Base-by-base conservation (phyloP, 352 stramenopile genomes). In the Phytophthora syringae region DNA sequence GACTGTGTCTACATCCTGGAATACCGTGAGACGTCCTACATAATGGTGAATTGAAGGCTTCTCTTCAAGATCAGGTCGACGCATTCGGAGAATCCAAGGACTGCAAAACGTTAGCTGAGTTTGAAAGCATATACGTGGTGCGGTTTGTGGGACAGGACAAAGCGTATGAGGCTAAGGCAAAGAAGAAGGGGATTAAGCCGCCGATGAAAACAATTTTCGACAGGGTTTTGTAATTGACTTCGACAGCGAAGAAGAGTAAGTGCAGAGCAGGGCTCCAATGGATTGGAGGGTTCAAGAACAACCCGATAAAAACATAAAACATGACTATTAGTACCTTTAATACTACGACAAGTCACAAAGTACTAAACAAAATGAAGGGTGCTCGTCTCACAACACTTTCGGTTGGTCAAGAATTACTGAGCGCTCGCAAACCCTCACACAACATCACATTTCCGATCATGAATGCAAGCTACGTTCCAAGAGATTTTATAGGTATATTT, bases 141-240 rank as follows among this genome's bases (percentile, higher is more conserved):
- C 7, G 43, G 5, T 62, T 54, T 27, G 24, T 42, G 12, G 54
- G 47, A 34, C 53, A 62, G 21, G 43, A 62, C 22, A 54, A 32
- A 11, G 30, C 20, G 3, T 37, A 45, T n/a, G 42, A 47, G 30
- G 21, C 5, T 6, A 53, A 61, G 25, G 22, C 36, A 40, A 52
- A 52, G 5, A 11, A 42, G 21, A 49, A 62, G 16, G 15, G 16
- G 21, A 37, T 9, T 18, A 54, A 53, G 7, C 2, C 10, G 39
- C 5, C 4, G 12, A 7, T 2, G 40, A 45, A 24, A n/a, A 21
- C 12, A 25, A 40, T 1, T 0, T 60, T 60, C 24, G 13, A 32
- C 0, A 30, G 3, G 18, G 27, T 5, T 60, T 52, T 45, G 52
- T 39, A 2, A 4, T n/a, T 20, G 52, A 60, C n/a, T 60, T 40